Evolutionary conservation across 225 moss, liverwort and hornwort species (phyloP).

Genomic region (Climacium dendroides): DNA sequence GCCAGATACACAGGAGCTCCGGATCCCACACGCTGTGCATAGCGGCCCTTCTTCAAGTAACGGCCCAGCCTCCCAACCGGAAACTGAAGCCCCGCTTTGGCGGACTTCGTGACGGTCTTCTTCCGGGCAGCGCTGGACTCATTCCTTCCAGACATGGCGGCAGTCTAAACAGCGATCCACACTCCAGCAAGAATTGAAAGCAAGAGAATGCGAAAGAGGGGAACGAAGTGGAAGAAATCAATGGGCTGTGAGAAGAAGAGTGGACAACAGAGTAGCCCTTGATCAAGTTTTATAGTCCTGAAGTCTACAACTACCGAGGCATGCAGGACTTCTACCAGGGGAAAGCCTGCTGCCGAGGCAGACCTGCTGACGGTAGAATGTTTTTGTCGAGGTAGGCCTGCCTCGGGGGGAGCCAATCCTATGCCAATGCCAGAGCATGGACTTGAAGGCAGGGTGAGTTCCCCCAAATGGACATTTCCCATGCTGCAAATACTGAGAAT

Average conservation of each 20-base stretch:
- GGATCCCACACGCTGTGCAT: background rate
- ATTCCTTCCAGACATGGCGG: background rate
- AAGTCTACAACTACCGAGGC: background rate
- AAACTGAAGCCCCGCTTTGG: background rate
- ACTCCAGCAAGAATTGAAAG: background rate
- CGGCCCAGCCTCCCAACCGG: background rate
- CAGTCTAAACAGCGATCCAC: too few relatives aligned
- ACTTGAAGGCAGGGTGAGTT: background rate
- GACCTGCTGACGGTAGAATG: background rate
- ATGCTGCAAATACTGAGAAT: background rate
- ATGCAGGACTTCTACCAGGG: too few relatives aligned
- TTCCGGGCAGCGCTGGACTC: accelerated
- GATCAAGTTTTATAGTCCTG: background rate
- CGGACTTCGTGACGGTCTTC: background rate
- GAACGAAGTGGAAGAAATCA: background rate
- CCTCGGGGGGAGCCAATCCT: background rate
- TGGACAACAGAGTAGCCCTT: background rate
- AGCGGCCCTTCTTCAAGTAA: background rate
- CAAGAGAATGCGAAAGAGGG: background rate
- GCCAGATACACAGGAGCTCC: background rate
- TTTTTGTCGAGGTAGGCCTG: background rate
- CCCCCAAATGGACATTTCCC: background rate
- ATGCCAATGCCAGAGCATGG: background rate
- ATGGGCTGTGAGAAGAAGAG: background rate
- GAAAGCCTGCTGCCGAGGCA: background rate